Evolutionary conservation across 2,329 filamentous ascomycete species (phyloP).

Genomic region (Colletotrichum zoysiae): DNA sequence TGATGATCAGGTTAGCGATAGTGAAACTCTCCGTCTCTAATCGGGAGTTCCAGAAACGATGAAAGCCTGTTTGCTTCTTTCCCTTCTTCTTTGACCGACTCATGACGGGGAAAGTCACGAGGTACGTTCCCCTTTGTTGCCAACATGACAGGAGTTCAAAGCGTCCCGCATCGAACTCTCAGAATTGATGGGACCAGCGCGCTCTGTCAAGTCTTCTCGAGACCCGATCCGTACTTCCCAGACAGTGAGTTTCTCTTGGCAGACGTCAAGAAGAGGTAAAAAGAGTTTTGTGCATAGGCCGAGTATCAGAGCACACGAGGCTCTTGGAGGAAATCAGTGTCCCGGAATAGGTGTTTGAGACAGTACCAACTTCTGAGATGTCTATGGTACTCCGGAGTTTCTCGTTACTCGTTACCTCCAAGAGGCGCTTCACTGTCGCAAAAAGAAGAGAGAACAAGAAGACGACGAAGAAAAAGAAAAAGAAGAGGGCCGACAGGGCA

Average conservation of each 20-base stretch:
- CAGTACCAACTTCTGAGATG: not conserved
- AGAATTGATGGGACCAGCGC: not conserved
- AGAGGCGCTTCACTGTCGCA: no score
- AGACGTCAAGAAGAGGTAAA: constrained; percentile 13
- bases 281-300: not conserved
- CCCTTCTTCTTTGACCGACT: not conserved
- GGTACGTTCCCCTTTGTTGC: not conserved
- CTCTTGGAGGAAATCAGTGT: not conserved
- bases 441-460: not conserved
- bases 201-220: not conserved
- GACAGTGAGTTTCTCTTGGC: constrained; percentile 11
- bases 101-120: not conserved
- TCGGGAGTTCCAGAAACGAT: not conserved
- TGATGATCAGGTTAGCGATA: not conserved
- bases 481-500: not conserved
- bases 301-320: constrained; percentile 3
- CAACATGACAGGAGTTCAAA: not conserved
- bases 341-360: not conserved
- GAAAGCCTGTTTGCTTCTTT: no score
- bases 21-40: constrained; percentile 1
- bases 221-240: not conserved
- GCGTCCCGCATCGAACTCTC: not conserved
- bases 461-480: no score
- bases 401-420: not conserved
- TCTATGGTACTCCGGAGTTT: not conserved